Evolutionary conservation across 1,139 yeast genomes (phyloP), one percentile per base, ranked within the genome.

Genomic region (Saccharomyces pastorianus): DNA sequence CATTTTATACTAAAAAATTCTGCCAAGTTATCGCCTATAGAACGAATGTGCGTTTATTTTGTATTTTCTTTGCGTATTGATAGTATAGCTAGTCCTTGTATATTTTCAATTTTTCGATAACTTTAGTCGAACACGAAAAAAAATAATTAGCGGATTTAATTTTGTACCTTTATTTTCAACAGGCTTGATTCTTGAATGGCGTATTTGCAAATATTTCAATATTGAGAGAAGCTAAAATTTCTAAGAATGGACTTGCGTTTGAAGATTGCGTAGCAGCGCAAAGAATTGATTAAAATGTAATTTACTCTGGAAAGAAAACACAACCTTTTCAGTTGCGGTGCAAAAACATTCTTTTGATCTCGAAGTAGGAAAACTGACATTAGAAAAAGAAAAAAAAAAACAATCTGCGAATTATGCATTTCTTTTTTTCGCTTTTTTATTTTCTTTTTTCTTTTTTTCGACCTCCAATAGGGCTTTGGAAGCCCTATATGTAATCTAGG

Each of bases 351-450:
- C 44, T 26, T 38, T 38, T 17, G 44, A 38, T 38, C 44, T 38
- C 25, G 44, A 38, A 38, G 13, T 20, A 38, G 44, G 44, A 38
- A 38, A 38, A 38, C 26, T 38, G 44, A 9, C 44, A 11, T 38
- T 38, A 38, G 17, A 20, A 20, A 14, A 38, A 38, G 17, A 38
- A 38, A 38, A 38, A 38, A 38, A 38, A 38, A 20, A 38, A 34
- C 63, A 20, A 59, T 64, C 56, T 63, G 63, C 53, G 62, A 62
- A 55, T 61, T 58, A 49, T 58, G 55, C 23, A 41, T 55, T 17
- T 20, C 25, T 20, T 38, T 38, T 38, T 17, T 14, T 34, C 9
- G 11, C 41, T n/a, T 14, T 34, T 34, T 34, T 26, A 6, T 26
- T 6, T 26, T 26, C 8, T 17, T 8, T 17, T 17, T n/a, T 9